Base-by-base conservation (phyloP, 768 basidiomycete species). In the Phaffia australis region DNA sequence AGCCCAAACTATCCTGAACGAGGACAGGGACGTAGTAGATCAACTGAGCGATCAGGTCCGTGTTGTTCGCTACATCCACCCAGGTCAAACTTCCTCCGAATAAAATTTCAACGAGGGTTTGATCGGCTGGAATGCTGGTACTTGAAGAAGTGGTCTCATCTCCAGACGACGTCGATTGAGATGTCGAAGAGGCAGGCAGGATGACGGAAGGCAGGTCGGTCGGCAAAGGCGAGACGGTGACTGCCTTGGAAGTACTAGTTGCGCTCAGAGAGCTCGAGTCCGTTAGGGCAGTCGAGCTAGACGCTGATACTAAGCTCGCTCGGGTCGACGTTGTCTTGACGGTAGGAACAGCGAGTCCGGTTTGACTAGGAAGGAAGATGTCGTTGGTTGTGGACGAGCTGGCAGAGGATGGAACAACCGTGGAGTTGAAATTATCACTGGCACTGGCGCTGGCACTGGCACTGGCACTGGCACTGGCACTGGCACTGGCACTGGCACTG, bases 21-120 rank as follows among this genome's bases (percentile, higher is more conserved):
- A 68, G 60, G 50, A 57, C 54, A 32, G 66, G 66, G 15, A 56
- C 60, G 46, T 68, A 68, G 46, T 56, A 47, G 47, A 68, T 68
- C n/a, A 68, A 48, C 56, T 68, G 66, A 16, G 60, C 66, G 55
- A 56, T 63, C 2, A 60, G 61, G n/a, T 68, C 66, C 48, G 66
- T 52, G 32, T 68, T 62, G 62, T 57, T 63, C 35, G 66, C 66
- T 25, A 68, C 66, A 42, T 57, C 62, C 15, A 21, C 29, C 66
- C 66, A 68, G 8, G 46, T 35, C 30, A 68, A 57, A 8, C 56
- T 62, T 32, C 29, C 48, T 23, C 55, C 50, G 27, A 55, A 68
- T 4, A 68, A 51, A 30, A 68, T 55, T 6, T 60, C 50, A n/a
- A 62, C 60, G n/a, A 68, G 62, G 18, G 60, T 63, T 30, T 32